Conservation (phyloP, 148 eudicot genomes). For the Limonium bicolor region DNA sequence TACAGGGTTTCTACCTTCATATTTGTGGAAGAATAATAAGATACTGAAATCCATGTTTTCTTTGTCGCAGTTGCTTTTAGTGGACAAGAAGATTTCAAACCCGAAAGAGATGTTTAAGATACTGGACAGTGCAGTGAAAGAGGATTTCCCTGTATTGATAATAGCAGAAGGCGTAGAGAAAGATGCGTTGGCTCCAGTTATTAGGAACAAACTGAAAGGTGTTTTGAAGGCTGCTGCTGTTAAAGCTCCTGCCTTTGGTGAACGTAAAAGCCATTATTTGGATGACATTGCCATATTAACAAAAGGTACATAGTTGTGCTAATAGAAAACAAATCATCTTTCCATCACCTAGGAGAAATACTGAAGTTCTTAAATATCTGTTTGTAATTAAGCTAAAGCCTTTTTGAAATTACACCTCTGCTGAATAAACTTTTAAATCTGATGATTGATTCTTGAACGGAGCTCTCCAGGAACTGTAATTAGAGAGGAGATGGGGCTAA, state of each 20-base stretch:
- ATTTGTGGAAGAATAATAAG: background rate
- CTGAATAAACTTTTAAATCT: too few species aligned
- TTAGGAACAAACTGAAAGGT: constrained; percentile 75
- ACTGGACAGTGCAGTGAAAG: constrained; percentile 59
- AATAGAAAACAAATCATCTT: too few species aligned
- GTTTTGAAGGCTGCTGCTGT: constrained; percentile 68
- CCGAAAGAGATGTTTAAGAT: constrained; percentile 68
- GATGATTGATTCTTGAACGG: too few species aligned
- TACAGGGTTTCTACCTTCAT: background rate
- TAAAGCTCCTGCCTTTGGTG: constrained; percentile 87
- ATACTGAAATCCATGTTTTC: background rate
- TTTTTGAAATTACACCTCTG: too few species aligned
- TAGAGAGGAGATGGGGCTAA: constrained; percentile 69
- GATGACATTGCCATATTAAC: constrained; percentile 81
- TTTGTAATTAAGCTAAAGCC: too few species aligned
- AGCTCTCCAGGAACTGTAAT: constrained; percentile 56
- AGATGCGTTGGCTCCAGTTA: constrained; percentile 73
- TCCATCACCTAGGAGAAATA: too few species aligned
- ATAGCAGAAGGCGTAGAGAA: constrained; percentile 79
- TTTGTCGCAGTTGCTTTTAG: constrained; percentile 68
- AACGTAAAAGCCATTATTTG: constrained; percentile 68
- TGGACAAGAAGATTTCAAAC: constrained; percentile 59
- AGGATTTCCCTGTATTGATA: constrained; percentile 53
- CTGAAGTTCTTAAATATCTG: too few species aligned
- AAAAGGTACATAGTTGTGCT: too few species aligned